These are phyloP conservation scores for Coemansia sp. DNA, from an alignment of 192 early-diverging fungal genomes.

Conservation along the genomic window DNA sequence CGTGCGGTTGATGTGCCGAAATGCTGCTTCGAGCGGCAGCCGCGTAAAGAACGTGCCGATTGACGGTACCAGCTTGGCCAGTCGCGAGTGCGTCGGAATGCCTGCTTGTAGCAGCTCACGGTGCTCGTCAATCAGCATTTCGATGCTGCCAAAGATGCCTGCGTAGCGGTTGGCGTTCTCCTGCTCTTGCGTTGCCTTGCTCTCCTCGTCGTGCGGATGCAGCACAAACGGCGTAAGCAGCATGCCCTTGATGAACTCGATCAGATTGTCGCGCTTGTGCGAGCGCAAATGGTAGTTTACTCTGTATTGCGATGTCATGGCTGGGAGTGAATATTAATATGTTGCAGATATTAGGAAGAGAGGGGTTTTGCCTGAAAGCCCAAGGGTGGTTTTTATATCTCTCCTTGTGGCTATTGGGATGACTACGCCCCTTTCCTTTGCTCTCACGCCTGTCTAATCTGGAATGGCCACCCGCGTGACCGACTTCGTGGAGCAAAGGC, in stretches of 20 bases:
- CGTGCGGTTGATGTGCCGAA: conserved; percentile 65
- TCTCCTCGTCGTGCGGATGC: conserved; percentile 57
- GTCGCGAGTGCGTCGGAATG: conserved; percentile 64
- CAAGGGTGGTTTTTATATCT: neutral
- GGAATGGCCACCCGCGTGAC: neutral
- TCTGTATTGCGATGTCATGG: conserved; percentile 53
- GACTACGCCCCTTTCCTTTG: neutral
- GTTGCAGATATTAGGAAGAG: neutral
- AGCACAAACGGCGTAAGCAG: conserved; percentile 86
- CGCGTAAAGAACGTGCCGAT: conserved; percentile 84
- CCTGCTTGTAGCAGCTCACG: conserved; percentile 17
- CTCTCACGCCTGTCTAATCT: neutral
- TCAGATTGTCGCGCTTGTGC: conserved; percentile 90
- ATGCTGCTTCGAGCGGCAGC: conserved; percentile 72
- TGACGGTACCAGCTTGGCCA: conserved; percentile 73
- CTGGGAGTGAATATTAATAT: neutral
- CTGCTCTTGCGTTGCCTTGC: conserved; percentile 23
- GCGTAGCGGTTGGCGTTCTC: conserved; percentile 70
- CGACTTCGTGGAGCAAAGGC: neutral
- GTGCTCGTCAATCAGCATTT: conserved; percentile 74
- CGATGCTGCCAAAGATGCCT: conserved; percentile 77
- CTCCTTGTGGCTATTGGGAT: neutral
- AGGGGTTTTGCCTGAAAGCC: no score
- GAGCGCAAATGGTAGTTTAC: conserved; percentile 61
- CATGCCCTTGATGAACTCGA: conserved; percentile 89